A percentile compares a stretch with the other conserved stretches of the same genome.
Evolutionary conservation across 176 grass and related monocot genomes (phyloP).

Genomic region (Paspalum vaginatum): DNA sequence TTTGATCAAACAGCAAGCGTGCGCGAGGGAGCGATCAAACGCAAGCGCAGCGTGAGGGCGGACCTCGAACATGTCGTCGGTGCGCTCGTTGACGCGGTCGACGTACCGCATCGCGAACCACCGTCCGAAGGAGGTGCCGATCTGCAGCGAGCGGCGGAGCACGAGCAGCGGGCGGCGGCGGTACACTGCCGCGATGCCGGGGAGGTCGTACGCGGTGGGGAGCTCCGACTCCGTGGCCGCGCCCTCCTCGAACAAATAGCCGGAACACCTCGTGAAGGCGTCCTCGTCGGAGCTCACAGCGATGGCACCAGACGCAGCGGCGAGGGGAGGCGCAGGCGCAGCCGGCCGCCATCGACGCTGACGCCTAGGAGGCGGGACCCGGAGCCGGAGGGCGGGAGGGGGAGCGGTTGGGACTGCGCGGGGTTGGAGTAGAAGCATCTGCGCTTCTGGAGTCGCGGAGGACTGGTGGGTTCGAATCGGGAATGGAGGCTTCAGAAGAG

Average conservation of each 20-base stretch:
- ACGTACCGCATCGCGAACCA: conserved; percentile 83
- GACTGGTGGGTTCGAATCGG: conserved; percentile 22
- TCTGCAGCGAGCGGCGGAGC: conserved; percentile 77
- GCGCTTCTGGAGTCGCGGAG: not conserved
- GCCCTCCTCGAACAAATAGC: conserved; percentile 81
- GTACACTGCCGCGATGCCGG: conserved; percentile 62
- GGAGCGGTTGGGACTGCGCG: conserved; percentile 9
- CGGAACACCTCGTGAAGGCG: conserved; percentile 87
- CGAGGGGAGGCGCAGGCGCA: not conserved
- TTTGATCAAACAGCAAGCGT: conserved; percentile 35
- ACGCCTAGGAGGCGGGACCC: not conserved
- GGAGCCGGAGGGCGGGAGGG: too few relatives aligned
- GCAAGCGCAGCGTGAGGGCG: not conserved
- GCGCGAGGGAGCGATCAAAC: not conserved
- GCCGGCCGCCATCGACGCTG: conserved; percentile 26
- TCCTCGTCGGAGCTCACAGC: conserved; percentile 53
- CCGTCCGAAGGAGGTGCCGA: conserved; percentile 71
- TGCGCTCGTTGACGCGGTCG: conserved; percentile 62
- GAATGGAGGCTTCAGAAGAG: not conserved
- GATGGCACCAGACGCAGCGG: conserved; percentile 25
- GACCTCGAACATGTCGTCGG: conserved; percentile 86
- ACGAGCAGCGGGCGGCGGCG: conserved; percentile 85
- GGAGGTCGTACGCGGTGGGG: conserved; percentile 55
- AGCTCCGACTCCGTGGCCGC: conserved; percentile 61
- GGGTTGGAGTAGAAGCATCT: conserved; percentile 29